Base-by-base conservation (phyloP, 2,329 filamentous ascomycete genomes). In the Colletotrichum graminicola region DNA sequence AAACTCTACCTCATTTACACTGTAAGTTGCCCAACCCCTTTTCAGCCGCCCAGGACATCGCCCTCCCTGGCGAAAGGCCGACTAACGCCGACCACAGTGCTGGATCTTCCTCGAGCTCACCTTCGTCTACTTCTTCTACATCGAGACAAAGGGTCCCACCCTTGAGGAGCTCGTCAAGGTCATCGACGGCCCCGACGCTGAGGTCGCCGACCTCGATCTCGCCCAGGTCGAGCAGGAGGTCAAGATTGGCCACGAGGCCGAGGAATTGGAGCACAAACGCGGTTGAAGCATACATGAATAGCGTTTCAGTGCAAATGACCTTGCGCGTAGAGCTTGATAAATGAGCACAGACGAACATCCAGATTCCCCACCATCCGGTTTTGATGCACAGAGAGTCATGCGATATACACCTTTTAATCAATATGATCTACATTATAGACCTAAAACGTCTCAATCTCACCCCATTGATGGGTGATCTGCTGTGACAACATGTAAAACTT, bases 121-220 rank as follows among this genome's bases (percentile, higher is more conserved):
- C 76, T 87, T 88, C 77, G 84, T 89, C 73, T 89, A 87, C 79
- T 86, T 84, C 77, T 84, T 84, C 81, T 85, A 84, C 76, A 81
- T 91, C 74, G 90, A 92, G 81, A 92, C 90, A 49, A 86, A 85
- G 74, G 89, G 89, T 41, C 87, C 88, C 2, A 91, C 90, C 23
- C 88, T 92, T 45, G 90, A 92, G 80, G 89, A 92, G 79, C 85
- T 92, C 60, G 89, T 88, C 77, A 89, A 88, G 81, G 86, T 92
- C 80, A 91, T 92, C 79, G 90, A 92, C 75, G 90, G 89, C 49
- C 86, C 90, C 41, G 80, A 86, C 23, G 89, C 87, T 45, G 75
- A 80, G 56, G 85, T 86, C 21, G 84, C 82, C 7, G 80, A 82
- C 69, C 71, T 87, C 66, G 82, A 87, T 75, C 76, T 86, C 51